Evolutionary conservation across 352 stramenopile genomes (phyloP).

Genomic region (Pythium folliculosum): DNA sequence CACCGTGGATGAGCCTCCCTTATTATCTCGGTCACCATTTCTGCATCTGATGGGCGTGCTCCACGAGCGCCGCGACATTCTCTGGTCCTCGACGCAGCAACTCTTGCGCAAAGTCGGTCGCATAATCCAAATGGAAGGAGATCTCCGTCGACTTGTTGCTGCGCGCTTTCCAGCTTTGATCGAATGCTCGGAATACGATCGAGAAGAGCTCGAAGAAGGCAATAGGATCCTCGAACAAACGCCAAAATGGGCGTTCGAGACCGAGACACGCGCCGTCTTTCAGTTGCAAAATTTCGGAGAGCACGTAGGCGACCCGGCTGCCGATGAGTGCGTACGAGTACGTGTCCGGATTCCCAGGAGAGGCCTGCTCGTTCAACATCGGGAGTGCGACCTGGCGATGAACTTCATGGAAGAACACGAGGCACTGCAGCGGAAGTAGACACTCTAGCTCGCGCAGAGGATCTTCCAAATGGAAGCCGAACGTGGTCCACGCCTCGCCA

Average conservation of each 20-base stretch:
- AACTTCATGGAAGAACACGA: slow-evolving; percentile 83
- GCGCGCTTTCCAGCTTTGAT: slow-evolving; percentile 64
- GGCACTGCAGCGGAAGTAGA: slow-evolving; percentile 72
- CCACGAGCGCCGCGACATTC: slow-evolving; percentile 57
- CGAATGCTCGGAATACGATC: slow-evolving; percentile 70
- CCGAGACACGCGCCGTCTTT: slow-evolving; percentile 73
- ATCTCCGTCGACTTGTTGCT: slow-evolving; percentile 50
- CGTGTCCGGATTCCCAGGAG: slow-evolving; percentile 36
- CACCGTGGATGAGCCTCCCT: not conserved
- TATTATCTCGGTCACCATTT: slow-evolving; percentile 46
- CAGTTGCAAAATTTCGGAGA: slow-evolving; percentile 74
- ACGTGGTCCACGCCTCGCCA: slow-evolving; percentile 50
- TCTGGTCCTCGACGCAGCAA: slow-evolving; percentile 69
- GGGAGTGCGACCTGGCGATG: slow-evolving; percentile 61
- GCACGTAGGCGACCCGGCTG: slow-evolving; percentile 54
- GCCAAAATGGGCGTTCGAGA: slow-evolving; percentile 79
- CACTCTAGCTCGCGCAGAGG: slow-evolving; percentile 70
- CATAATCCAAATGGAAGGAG: slow-evolving; percentile 69
- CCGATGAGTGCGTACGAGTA: slow-evolving; percentile 66
- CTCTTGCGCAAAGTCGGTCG: slow-evolving; percentile 68
- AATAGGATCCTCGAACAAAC: slow-evolving; percentile 83
- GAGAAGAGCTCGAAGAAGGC: slow-evolving; percentile 83
- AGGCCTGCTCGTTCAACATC: slow-evolving; percentile 65
- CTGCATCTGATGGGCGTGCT: slow-evolving; percentile 73
- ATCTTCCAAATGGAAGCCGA: slow-evolving; percentile 72